phyloP scores from a whole-genome alignment of 805 yeast genomes.

The Cyberlindnera lachancei region DNA sequence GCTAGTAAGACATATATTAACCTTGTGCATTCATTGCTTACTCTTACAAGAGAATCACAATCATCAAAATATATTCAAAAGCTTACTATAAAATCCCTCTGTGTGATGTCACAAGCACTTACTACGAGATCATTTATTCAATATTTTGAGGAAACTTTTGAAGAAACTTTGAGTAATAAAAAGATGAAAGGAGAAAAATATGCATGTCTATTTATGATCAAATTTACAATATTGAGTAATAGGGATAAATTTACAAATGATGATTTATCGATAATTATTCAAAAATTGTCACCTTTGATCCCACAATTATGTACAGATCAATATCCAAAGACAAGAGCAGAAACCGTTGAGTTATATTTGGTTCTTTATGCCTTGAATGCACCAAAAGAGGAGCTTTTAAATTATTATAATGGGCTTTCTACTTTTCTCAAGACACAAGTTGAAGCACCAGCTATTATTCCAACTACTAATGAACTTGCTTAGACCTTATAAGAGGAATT shows the following conservation, averaged over 20 bases:
- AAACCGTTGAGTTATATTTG: constrained; percentile 15
- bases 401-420: constrained; percentile 9
- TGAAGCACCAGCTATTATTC: constrained; percentile 3
- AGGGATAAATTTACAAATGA: constrained; percentile 3
- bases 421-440: constrained; percentile 9
- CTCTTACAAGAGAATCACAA: constrained; percentile 17
- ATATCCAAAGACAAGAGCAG: constrained; percentile 15
- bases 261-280: constrained; percentile 3
- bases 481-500: no score
- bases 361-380: constrained; percentile 5
- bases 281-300: constrained; percentile 6
- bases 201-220: constrained; percentile 19
- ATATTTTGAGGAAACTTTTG: constrained; percentile 15
- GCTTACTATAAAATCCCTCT: constrained; percentile 16
- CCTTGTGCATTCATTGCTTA: constrained; percentile 15
- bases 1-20: constrained; percentile 10
- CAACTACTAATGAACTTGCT: no score
- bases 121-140: constrained; percentile 11
- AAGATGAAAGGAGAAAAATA: constrained; percentile 18
- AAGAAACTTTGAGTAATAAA: constrained; percentile 8
- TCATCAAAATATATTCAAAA: constrained; percentile 8
- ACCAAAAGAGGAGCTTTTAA: background rate
- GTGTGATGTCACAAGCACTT: constrained; percentile 20
- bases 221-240: constrained; percentile 15
- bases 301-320: constrained; percentile 11